phyloP scores from a whole-genome alignment of 2,329 filamentous ascomycete species.

The Verticillium albo-atrum region DNA sequence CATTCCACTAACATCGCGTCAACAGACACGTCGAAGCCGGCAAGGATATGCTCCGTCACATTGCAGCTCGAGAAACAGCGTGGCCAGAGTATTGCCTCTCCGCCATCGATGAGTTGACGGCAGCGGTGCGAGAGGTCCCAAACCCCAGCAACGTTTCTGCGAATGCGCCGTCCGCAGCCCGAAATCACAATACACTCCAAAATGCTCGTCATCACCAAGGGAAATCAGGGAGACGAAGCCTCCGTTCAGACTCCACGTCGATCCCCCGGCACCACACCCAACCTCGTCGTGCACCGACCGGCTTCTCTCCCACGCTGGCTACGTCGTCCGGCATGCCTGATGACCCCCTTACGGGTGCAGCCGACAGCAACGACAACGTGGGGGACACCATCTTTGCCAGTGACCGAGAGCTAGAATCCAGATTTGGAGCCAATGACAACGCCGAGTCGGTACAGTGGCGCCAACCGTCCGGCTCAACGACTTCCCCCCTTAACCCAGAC shows the following conservation, averaged over 20 bases:
- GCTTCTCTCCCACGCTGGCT: background rate
- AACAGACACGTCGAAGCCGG: slow-evolving; percentile 22
- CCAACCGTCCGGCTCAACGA: background rate
- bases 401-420: background rate
- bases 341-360: background rate
- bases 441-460: background rate
- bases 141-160: slow-evolving; percentile 1
- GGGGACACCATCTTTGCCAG: background rate
- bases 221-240: background rate
- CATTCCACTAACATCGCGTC: background rate
- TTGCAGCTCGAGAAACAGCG: slow-evolving; percentile 22
- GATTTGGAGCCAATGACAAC: background rate
- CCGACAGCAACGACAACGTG: background rate
- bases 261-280: background rate
- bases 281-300: background rate
- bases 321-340: background rate
- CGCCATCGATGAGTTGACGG: slow-evolving; percentile 25
- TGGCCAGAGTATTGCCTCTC: slow-evolving; percentile 28
- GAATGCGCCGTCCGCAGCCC: background rate
- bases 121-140: slow-evolving; percentile 19
- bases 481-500: background rate
- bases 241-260: background rate
- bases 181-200: background rate
- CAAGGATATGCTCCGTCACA: slow-evolving; percentile 20
- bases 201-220: background rate